phyloP scores from a whole-genome alignment of 2,329 filamentous ascomycete genomes.

The Cladosporium sp. region DNA sequence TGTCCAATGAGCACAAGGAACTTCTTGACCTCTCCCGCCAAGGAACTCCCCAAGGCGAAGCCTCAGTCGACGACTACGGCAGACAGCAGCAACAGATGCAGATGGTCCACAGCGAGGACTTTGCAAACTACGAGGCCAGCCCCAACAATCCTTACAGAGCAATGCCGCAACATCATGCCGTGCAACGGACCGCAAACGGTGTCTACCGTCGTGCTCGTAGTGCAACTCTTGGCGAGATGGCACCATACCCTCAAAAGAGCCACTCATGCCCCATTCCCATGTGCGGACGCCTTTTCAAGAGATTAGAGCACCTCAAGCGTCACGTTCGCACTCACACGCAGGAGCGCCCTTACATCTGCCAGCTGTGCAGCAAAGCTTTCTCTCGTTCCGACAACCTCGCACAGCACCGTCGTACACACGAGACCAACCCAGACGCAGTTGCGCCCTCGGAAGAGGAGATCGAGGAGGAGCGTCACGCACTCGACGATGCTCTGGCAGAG shows the following conservation, averaged over 20 bases:
- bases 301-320: slow-evolving; percentile 97
- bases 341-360: slow-evolving; percentile 96
- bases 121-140: slow-evolving; percentile 56
- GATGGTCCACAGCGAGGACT: slow-evolving; percentile 63
- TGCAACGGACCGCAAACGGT: slow-evolving; percentile 60
- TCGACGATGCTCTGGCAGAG: slow-evolving; percentile 71
- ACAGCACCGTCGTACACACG: slow-evolving; percentile 84
- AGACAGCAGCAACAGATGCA: slow-evolving; percentile 59
- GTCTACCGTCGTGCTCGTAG: slow-evolving; percentile 87
- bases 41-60: slow-evolving; percentile 79
- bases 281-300: slow-evolving; percentile 95
- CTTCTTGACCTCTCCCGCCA: slow-evolving; percentile 80
- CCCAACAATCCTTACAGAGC: slow-evolving; percentile 33
- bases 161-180: slow-evolving; percentile 54
- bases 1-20: slow-evolving; percentile 73
- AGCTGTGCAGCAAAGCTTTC: slow-evolving; percentile 97
- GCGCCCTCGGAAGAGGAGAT: slow-evolving; percentile 76
- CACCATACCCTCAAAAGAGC: slow-evolving; percentile 94
- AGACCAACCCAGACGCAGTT: slow-evolving; percentile 61
- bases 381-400: slow-evolving; percentile 98
- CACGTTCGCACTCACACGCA: slow-evolving; percentile 99
- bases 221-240: slow-evolving; percentile 93
- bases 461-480: slow-evolving; percentile 80
- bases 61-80: slow-evolving; percentile 71
- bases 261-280: slow-evolving; percentile 99